Base-by-base conservation (phyloP, 805 yeast genomes). In the Teunomyces pallodes region DNA sequence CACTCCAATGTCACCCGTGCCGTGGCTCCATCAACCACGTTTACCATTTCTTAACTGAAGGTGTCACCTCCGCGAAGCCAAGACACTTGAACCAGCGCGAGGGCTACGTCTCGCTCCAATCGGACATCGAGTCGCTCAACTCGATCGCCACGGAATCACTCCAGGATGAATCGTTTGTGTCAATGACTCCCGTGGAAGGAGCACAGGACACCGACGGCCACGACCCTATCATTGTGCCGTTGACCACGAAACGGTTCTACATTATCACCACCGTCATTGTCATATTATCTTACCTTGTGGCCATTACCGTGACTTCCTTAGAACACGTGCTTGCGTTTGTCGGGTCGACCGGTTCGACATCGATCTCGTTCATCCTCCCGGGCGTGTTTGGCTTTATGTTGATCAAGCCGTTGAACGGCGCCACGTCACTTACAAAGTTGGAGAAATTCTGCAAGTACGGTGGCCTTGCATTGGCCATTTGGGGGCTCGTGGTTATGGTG, bases 301-400 rank as follows among this genome's bases (percentile, higher is more conserved):
- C 95, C 0, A 63, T 82, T 0, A 64, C 80, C 8, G 77, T 87
- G 8, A 69, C 75, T 1, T 84, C 89, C 0, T 81, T 87, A 59
- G 91, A 86, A 46, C 75, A 79, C 31, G 86, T 87, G 3, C 65
- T 87, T 42, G 81, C 92, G 1, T 68, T 87, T 45, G 90, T 87
- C 8, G 95, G 95, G 3, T 86, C 91, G 4, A 87, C 94, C 0
- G 95, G 95, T 0, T 87, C 91, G 4, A 87, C 91, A 0, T 73
- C 89, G 24, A 87, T 87, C 44, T 82, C 90, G 20, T 87, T 86
- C 63, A 85, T 86, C 8, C 70, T 87, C 38, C 95, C 95, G 0
- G 94, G 95, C 0, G 69, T 83, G 48, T 87, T 86, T 63, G 92
- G 92, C 0, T 86, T 69, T 60, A 77, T 82, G 60, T 63, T 81